Conservation (phyloP, 202 grass and related monocot species). For the Panicum hallii region DNA sequence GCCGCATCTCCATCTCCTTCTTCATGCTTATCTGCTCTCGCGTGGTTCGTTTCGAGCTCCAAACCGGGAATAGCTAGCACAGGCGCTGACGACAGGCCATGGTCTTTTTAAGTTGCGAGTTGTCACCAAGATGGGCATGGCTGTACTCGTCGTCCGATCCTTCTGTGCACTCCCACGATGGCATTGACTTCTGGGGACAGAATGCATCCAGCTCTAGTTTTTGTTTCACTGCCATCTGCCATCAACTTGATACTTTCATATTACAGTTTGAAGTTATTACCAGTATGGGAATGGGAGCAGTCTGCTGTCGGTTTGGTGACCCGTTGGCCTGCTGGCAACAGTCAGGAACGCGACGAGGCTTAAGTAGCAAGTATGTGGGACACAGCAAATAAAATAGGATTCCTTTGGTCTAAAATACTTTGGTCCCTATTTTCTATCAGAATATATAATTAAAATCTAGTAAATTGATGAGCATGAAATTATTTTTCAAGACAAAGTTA, state of each 20-base stretch:
- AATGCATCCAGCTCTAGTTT: background rate
- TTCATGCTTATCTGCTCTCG: too few species aligned
- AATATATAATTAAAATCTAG: background rate
- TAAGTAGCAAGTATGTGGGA: too few species aligned
- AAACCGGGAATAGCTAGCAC: too few species aligned
- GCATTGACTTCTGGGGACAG: background rate
- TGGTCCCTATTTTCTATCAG: too few species aligned
- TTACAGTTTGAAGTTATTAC: too few species aligned
- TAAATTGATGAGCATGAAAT: too few species aligned
- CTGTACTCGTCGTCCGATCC: background rate
- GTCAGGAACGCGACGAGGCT: too few species aligned
- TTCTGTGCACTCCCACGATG: background rate
- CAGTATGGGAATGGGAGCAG: too few species aligned
- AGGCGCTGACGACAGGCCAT: background rate
- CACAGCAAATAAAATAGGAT: too few species aligned
- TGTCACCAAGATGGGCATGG: background rate
- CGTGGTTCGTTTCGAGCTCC: background rate
- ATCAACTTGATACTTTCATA: background rate
- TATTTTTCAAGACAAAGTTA: too few species aligned
- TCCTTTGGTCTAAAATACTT: background rate
- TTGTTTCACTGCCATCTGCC: background rate
- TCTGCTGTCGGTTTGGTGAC: too few species aligned
- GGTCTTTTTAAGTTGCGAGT: background rate
- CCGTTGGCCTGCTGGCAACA: too few species aligned
- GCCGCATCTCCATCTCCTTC: background rate